Percentiles rank a stretch among this genome's conserved stretches.
These are phyloP conservation scores for Ophiosphaerella herpotricha DNA, from an alignment of 2,329 filamentous ascomycete species.

Conservation along the genomic window DNA sequence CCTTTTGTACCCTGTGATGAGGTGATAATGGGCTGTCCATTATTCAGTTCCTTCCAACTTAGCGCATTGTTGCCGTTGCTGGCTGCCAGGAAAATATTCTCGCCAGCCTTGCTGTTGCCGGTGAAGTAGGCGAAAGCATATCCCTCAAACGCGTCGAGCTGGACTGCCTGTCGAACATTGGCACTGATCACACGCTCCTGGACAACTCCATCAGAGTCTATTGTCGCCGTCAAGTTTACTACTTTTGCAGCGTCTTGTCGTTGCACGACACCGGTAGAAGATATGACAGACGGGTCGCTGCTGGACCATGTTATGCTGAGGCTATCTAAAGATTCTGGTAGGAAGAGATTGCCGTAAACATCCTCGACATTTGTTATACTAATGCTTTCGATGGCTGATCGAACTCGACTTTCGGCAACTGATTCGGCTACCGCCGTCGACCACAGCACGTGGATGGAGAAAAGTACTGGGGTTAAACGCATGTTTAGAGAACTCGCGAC, in stretches of 20 bases:
- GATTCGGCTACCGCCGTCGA: conserved; percentile 1
- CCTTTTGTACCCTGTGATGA: conserved; percentile 56
- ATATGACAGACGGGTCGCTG: conserved; percentile 41
- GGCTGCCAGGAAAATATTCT: conserved; percentile 59
- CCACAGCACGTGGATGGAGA: conserved; percentile 9
- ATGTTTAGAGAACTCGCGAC: conserved; percentile 5
- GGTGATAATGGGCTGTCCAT: conserved; percentile 52
- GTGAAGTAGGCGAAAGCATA: conserved; percentile 61
- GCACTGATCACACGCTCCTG: conserved; percentile 41
- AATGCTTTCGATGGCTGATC: conserved; percentile 18
- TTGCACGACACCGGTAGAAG: conserved; percentile 44
- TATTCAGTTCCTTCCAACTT: conserved; percentile 57
- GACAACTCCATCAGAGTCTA: conserved; percentile 23
- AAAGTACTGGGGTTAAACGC: conserved; percentile 6
- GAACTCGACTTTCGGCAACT: conserved; percentile 7
- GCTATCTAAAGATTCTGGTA: conserved; percentile 40
- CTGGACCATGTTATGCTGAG: conserved; percentile 45
- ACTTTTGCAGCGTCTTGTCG: conserved; percentile 33
- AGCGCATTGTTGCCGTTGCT: conserved; percentile 59
- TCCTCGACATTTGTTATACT: conserved; percentile 42
- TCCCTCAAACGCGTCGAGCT: conserved; percentile 47
- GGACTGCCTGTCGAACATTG: conserved; percentile 40
- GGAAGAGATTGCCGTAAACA: conserved; percentile 47
- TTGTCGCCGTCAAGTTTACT: conserved; percentile 46
- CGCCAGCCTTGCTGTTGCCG: conserved; percentile 50